Evolutionary conservation across 805 yeast genomes (phyloP).

Genomic region (Hanseniaspora mollemarum): DNA sequence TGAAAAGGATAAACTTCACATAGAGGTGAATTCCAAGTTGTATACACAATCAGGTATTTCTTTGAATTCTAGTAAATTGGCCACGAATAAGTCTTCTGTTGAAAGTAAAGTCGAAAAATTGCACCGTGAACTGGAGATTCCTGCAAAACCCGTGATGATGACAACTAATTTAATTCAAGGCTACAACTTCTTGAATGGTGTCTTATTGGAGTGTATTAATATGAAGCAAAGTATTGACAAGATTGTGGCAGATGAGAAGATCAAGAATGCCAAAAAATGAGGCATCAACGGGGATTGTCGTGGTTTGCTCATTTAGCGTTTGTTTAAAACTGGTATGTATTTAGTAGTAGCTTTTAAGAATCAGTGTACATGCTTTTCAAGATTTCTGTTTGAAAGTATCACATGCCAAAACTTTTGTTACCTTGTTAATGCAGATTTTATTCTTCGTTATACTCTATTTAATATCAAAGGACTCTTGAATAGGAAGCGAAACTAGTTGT

Average conservation of each 20-base stretch:
- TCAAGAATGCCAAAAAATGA: constrained; percentile 20
- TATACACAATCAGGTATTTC: constrained; percentile 56
- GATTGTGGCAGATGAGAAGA: constrained; percentile 61
- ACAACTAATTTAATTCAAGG: constrained; percentile 62
- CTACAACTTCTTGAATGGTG: constrained; percentile 2
- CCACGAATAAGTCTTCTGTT: constrained; percentile 66
- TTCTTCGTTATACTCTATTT: no score
- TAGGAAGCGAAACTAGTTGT: no score
- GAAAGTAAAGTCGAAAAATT: constrained; percentile 50
- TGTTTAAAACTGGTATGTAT: no score
- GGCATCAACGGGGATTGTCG: no score
- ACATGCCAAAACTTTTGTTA: no score
- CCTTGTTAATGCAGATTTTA: no score
- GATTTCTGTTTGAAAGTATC: no score
- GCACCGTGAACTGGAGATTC: constrained; percentile 67
- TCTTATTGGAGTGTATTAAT: constrained; percentile 2
- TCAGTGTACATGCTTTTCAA: no score
- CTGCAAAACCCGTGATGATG: constrained; percentile 78
- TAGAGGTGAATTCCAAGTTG: constrained; percentile 17
- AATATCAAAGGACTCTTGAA: no score
- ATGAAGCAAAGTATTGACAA: constrained; percentile 45
- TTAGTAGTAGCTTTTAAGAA: no score
- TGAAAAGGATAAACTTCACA: constrained; percentile 12
- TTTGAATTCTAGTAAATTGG: constrained; percentile 65
- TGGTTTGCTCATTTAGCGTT: no score